Conservation (phyloP, 306 rosid genomes). For the Vigna radiata region DNA sequence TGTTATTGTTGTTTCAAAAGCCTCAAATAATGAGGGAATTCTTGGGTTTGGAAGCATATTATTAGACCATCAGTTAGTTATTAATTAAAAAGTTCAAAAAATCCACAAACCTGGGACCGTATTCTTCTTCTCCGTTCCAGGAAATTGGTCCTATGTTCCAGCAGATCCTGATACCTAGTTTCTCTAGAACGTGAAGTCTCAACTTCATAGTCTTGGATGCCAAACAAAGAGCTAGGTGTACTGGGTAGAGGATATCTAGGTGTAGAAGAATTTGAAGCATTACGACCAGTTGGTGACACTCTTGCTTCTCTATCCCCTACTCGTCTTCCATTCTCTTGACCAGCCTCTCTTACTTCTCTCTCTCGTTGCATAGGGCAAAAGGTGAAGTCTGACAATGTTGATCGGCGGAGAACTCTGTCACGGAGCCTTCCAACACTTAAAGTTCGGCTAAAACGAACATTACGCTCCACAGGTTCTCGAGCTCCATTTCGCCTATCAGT, state of each 20-base stretch:
- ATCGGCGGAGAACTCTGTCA: conserved; percentile 93
- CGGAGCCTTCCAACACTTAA: conserved; percentile 99
- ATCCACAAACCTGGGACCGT: conserved; percentile 90
- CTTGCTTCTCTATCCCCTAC: conserved; percentile 58
- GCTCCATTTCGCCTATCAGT: conserved; percentile 65
- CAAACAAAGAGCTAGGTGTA: conserved; percentile 65
- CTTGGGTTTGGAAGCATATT: conserved; percentile 4
- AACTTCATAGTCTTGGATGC: conserved; percentile 75
- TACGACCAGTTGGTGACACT: conserved; percentile 51
- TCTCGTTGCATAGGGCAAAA: conserved; percentile 82
- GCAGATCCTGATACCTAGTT: conserved; percentile 86
- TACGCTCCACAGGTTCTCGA: conserved; percentile 88
- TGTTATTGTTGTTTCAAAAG: neutral
- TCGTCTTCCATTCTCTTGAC: conserved; percentile 57
- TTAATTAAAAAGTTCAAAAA: conserved; percentile 7
- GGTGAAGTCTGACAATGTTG: conserved; percentile 77
- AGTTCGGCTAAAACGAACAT: conserved; percentile 94
- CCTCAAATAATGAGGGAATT: neutral
- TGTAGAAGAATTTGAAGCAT: conserved; percentile 53
- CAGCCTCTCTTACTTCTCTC: conserved; percentile 67
- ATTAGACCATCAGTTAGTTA: conserved; percentile 35
- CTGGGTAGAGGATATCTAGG: conserved; percentile 62
- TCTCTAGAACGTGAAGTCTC: conserved; percentile 81
- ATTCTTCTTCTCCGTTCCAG: conserved; percentile 96
- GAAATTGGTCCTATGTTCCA: conserved; percentile 92